phyloP scores from a whole-genome alignment of 2,329 filamentous ascomycete species.

The Dothistroma septosporum region DNA sequence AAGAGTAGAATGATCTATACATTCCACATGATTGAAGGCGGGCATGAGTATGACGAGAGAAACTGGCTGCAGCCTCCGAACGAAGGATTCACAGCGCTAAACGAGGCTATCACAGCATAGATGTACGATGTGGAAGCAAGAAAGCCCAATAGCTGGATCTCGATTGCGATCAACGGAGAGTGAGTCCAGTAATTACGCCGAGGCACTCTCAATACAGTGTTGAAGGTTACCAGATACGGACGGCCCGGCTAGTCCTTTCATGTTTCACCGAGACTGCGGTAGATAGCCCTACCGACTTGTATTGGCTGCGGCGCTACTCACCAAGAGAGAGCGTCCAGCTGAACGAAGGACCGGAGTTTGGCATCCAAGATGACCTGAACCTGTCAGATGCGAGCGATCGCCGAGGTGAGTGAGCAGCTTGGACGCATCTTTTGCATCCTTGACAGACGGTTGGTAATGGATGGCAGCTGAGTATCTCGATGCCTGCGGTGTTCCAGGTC shows the following conservation, averaged over 20 bases:
- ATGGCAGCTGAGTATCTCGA: too few relatives aligned
- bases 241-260: not conserved
- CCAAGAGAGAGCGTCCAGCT: too few relatives aligned
- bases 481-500: too few relatives aligned
- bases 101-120: constrained; percentile 13
- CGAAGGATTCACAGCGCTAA: constrained; percentile 59
- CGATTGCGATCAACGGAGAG: too few relatives aligned
- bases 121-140: not conserved
- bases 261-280: not conserved
- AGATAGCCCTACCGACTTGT: not conserved
- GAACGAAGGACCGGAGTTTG: too few relatives aligned
- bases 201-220: not conserved
- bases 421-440: not conserved
- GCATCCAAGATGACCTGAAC: too few relatives aligned
- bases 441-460: too few relatives aligned
- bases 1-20: constrained; percentile 95
- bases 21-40: constrained; percentile 91
- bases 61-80: constrained; percentile 91
- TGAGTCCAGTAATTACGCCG: not conserved
- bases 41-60: constrained; percentile 70
- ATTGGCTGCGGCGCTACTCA: too few relatives aligned
- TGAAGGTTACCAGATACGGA: not conserved
- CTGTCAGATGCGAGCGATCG: not conserved
- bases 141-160: not conserved
- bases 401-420: not conserved